Percentiles rank a stretch among this genome's conserved stretches.
These are phyloP conservation scores for Wickerhamiella sorbophila DNA, from an alignment of 805 yeast genomes.

Conservation along the genomic window DNA sequence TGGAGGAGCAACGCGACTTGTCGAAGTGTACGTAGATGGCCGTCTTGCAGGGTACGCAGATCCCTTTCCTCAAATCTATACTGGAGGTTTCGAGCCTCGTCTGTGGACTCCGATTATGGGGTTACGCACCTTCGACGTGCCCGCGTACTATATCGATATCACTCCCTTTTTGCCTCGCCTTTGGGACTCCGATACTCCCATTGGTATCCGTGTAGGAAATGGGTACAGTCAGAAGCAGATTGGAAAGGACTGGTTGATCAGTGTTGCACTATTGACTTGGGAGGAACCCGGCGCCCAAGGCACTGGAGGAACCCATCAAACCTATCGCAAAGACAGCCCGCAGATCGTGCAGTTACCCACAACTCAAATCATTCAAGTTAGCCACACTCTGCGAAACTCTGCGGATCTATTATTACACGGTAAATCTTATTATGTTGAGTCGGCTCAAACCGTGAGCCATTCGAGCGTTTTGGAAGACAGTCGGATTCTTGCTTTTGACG, in stretches of 20 bases:
- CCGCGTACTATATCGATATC: constrained; percentile 50
- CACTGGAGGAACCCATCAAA: constrained; percentile 10
- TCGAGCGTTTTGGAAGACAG: not conserved
- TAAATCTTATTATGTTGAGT: not conserved
- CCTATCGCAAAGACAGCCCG: not conserved
- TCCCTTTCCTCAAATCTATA: constrained; percentile 59
- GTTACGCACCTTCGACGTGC: constrained; percentile 56
- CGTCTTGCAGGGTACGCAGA: constrained; percentile 41
- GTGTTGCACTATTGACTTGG: constrained; percentile 22
- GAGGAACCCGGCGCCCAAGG: constrained; percentile 17
- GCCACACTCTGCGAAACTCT: not conserved
- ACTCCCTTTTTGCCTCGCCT: constrained; percentile 52
- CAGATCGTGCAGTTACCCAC: constrained; percentile 4
- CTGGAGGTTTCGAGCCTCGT: constrained; percentile 71
- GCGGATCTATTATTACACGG: constrained; percentile 1
- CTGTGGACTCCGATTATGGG: constrained; percentile 74
- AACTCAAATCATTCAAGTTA: not conserved
- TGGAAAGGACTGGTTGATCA: constrained; percentile 21
- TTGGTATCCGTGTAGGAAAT: constrained; percentile 37
- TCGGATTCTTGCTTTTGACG: not conserved
- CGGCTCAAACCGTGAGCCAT: not conserved
- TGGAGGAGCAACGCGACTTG: constrained; percentile 30
- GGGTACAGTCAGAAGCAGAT: constrained; percentile 9
- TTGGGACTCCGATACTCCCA: constrained; percentile 35
- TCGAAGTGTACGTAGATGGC: constrained; percentile 48